phyloP scores from a whole-genome alignment of 2,329 filamentous ascomycete genomes.

The Trichophyton equinum region DNA sequence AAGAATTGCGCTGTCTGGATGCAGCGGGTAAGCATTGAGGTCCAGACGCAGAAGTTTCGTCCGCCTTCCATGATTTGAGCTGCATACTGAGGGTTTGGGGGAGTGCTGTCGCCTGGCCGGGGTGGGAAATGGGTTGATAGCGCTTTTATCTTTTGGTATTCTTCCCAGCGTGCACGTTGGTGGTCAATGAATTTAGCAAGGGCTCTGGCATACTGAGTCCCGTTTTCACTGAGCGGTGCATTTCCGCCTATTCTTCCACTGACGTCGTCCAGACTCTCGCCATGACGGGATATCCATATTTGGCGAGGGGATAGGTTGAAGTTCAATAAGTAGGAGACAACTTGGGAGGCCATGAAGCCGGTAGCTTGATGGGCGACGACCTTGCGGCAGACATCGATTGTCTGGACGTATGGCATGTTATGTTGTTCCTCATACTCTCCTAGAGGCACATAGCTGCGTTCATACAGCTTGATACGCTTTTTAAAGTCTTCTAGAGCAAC shows the following conservation, averaged over 20 bases:
- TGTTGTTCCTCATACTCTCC: conserved; percentile 83
- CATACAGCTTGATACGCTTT: conserved; percentile 80
- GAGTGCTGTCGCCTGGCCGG: conserved; percentile 77
- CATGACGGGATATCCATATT: conserved; percentile 96
- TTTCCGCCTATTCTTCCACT: conserved; percentile 84
- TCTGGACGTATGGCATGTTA: conserved; percentile 89
- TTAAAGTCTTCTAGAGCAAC: conserved; percentile 84
- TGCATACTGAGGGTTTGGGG: conserved; percentile 73
- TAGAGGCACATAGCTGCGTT: conserved; percentile 83
- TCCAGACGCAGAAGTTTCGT: conserved; percentile 95
- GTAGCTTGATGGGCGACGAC: conserved; percentile 80
- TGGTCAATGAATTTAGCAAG: conserved; percentile 73
- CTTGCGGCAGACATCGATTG: conserved; percentile 95
- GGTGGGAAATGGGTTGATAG: conserved; percentile 76
- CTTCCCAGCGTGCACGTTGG: conserved; percentile 69
- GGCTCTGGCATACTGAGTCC: conserved; percentile 63
- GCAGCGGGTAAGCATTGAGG: conserved; percentile 85
- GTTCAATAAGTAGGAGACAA: conserved; percentile 87
- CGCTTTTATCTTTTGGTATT: conserved; percentile 66
- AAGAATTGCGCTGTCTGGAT: conserved; percentile 83
- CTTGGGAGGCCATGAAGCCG: conserved; percentile 83
- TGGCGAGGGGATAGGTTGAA: conserved; percentile 93
- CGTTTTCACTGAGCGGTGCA: conserved; percentile 68
- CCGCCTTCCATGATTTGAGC: conserved; percentile 44
- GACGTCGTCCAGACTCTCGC: conserved; percentile 79